Percentiles rank a stretch among this genome's conserved stretches.
Evolutionary conservation across 2,329 filamentous ascomycete species (phyloP).

Genomic region (Xylaria sp.): DNA sequence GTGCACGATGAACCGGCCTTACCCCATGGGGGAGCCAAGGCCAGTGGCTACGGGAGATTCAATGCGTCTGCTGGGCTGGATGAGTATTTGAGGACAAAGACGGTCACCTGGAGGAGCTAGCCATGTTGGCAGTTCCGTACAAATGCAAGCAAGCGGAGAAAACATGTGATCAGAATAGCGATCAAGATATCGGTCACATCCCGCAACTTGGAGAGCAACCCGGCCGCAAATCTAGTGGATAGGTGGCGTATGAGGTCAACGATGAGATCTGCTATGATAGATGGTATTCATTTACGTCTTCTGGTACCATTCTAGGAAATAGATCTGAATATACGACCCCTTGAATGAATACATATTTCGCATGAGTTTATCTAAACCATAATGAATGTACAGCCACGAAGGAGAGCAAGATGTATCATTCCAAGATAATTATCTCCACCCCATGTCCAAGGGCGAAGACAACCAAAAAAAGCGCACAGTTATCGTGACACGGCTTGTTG

Average conservation of each 20-base stretch:
- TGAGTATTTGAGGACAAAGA: constrained; percentile 49
- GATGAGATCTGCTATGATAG: not conserved
- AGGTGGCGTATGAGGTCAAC: not conserved
- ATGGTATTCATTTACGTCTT: not conserved
- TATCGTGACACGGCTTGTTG: too few species aligned
- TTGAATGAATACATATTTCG: not conserved
- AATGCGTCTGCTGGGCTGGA: constrained; percentile 46
- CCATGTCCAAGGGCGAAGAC: not conserved
- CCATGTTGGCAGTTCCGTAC: constrained; percentile 11
- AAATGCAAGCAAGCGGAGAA: constrained; percentile 21
- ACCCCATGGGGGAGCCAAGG: constrained; percentile 55
- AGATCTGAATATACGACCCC: not conserved
- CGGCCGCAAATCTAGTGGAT: not conserved
- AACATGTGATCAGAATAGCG: not conserved
- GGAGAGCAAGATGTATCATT: not conserved
- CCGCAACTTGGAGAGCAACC: not conserved
- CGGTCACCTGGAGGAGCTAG: constrained; percentile 48
- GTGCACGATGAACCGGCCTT: constrained; percentile 56
- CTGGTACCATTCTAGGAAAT: not conserved
- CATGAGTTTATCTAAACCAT: not conserved
- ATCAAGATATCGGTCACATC: not conserved
- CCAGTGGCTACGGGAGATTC: constrained; percentile 57
- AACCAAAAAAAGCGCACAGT: not conserved
- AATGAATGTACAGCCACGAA: not conserved
- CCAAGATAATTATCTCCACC: not conserved